A percentile compares a stretch with the other conserved stretches of the same genome.
Conservation (phyloP, 108 stramenopile genomes). For the Cyclotella choctawhatcheeana region DNA sequence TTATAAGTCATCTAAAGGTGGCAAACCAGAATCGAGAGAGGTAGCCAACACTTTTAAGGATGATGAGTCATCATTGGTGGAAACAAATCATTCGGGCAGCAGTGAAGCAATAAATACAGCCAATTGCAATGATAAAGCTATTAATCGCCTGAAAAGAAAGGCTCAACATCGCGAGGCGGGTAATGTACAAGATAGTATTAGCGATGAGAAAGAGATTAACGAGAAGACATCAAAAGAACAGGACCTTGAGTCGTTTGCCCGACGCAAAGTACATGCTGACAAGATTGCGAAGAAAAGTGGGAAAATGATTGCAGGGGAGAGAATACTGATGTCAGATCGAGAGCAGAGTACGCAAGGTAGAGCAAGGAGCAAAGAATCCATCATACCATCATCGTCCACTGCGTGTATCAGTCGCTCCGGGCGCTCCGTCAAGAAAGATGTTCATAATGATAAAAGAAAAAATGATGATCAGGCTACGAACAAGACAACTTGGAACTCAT, state of each 20-base stretch:
- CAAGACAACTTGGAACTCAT: constrained; percentile 43
- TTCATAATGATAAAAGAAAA: background rate
- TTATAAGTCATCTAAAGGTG: constrained; percentile 15
- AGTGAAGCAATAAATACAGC: no score
- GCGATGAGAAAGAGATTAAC: background rate
- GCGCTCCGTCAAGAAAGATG: no score
- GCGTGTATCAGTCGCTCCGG: background rate
- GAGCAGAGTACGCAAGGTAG: constrained; percentile 1
- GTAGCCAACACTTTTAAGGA: no score
- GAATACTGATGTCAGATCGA: constrained; percentile 10
- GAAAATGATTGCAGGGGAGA: constrained; percentile 39
- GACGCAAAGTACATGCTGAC: background rate
- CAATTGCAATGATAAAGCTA: no score
- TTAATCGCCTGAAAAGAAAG: no score
- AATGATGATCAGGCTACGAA: background rate
- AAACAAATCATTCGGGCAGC: no score
- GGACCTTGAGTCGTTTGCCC: background rate
- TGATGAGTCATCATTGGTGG: no score
- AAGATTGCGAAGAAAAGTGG: background rate
- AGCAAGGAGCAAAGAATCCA: background rate
- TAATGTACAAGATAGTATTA: no score
- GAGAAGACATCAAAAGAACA: background rate
- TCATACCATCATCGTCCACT: background rate
- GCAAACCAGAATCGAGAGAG: background rate
- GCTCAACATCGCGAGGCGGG: no score